These are phyloP conservation scores for Apophysomyces variabilis DNA, from an alignment of 371 early-diverging fungal genomes.

Conservation along the genomic window DNA sequence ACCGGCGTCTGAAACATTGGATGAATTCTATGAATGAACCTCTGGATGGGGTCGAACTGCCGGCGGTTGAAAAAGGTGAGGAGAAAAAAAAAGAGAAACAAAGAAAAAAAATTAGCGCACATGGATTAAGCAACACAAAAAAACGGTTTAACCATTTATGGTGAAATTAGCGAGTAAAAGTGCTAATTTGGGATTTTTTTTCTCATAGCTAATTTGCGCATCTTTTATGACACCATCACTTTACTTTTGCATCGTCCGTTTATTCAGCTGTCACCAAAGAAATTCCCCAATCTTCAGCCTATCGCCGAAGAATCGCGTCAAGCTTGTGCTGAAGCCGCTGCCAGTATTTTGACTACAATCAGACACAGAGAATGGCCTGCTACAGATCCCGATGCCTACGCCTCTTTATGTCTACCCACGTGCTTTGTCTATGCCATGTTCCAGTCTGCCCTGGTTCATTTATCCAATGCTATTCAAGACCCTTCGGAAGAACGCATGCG, in stretches of 20 bases:
- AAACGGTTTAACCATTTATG: slow-evolving; percentile 13
- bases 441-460: slow-evolving; percentile 42
- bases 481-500: slow-evolving; percentile 17
- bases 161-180: slow-evolving; percentile 14
- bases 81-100: slow-evolving; percentile 6
- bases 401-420: slow-evolving; percentile 44
- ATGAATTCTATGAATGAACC: slow-evolving; percentile 30
- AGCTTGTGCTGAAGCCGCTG: slow-evolving; percentile 39
- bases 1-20: slow-evolving; percentile 50
- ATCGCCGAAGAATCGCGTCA: slow-evolving; percentile 42
- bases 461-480: slow-evolving; percentile 39
- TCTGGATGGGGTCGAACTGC: slow-evolving; percentile 22
- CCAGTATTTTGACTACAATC: slow-evolving; percentile 29
- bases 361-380: slow-evolving; percentile 31
- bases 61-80: slow-evolving; percentile 44
- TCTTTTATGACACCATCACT: slow-evolving; percentile 58
- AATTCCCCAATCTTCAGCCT: slow-evolving; percentile 20
- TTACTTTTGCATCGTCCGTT: slow-evolving; percentile 64
- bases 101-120: not conserved
- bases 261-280: slow-evolving; percentile 29
- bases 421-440: slow-evolving; percentile 56
- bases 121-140: slow-evolving; percentile 17
- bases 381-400: slow-evolving; percentile 29
- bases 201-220: slow-evolving; percentile 48
- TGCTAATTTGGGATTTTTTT: slow-evolving; percentile 13